A percentile compares a stretch with the other conserved stretches of the same genome.
These are phyloP conservation scores for Trifolium fragiferum DNA, from an alignment of 306 rosid species.

Conservation along the genomic window DNA sequence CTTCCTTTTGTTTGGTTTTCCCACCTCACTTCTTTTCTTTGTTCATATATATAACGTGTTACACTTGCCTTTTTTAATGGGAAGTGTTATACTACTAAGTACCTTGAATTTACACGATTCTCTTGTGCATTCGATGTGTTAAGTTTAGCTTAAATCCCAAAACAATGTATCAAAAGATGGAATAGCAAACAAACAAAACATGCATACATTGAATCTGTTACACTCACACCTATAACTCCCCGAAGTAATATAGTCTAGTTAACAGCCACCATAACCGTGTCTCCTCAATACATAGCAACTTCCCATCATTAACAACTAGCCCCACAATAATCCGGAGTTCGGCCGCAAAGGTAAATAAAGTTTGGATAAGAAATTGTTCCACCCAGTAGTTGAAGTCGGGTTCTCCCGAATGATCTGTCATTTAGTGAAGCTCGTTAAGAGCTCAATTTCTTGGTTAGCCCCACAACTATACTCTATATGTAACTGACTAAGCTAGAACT, in stretches of 20 bases:
- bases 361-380: too few species aligned
- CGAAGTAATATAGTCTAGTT: conserved; percentile 5
- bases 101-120: neutral
- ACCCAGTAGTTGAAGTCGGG: too few species aligned
- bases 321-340: neutral
- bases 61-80: too few species aligned
- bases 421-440: too few species aligned
- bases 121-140: neutral
- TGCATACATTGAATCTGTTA: conserved; percentile 14
- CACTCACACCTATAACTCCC: neutral
- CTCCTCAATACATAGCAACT: conserved; percentile 1
- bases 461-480: conserved; percentile 11
- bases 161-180: neutral
- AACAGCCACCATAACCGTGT: neutral
- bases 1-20: too few species aligned
- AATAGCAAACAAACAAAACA: neutral
- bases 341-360: too few species aligned
- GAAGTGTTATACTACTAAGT: neutral
- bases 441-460: neutral
- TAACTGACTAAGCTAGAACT: neutral
- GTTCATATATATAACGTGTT: too few species aligned
- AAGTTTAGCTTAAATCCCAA: neutral
- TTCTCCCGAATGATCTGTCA: too few species aligned
- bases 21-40: too few species aligned
- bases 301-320: conserved; percentile 29